Conservation (phyloP, 164 flowering plant species). For the Berberis vulgaris region DNA sequence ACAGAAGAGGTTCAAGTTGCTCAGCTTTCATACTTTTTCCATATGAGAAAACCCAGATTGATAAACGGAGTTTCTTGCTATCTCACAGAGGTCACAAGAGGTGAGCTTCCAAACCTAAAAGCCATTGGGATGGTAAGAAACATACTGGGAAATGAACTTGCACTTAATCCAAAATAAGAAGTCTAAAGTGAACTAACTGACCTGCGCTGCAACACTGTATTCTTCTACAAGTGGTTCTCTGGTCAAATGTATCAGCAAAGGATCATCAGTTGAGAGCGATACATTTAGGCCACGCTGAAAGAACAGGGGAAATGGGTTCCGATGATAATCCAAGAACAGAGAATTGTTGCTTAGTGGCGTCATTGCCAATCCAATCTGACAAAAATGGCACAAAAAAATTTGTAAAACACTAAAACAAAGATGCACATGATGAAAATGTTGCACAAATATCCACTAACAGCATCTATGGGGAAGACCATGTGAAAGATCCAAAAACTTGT, state of each 20-base stretch:
- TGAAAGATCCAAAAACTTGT: too few relatives aligned
- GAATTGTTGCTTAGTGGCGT: conserved; percentile 76
- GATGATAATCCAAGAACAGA: conserved; percentile 55
- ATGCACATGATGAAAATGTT: neutral
- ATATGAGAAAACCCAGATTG: conserved; percentile 66
- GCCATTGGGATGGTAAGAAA: neutral
- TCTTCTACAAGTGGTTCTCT: conserved; percentile 73
- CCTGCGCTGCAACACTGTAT: conserved; percentile 69
- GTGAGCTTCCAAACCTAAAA: conserved; percentile 73
- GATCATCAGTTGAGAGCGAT: conserved; percentile 72
- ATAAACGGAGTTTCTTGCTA: conserved; percentile 65
- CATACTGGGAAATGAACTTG: neutral
- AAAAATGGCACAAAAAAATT: neutral
- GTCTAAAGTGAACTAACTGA: conserved; percentile 3
- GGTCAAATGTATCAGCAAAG: conserved; percentile 68
- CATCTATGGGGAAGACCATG: neutral
- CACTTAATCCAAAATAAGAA: neutral
- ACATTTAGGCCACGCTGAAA: conserved; percentile 70
- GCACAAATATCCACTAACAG: too few relatives aligned
- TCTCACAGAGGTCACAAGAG: conserved; percentile 69
- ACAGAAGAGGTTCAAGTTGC: neutral
- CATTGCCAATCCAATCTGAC: conserved; percentile 62
- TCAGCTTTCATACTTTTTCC: conserved; percentile 33
- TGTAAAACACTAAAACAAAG: neutral
- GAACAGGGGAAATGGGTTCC: conserved; percentile 58